These are phyloP conservation scores for Stemphylium vesicarium DNA, from an alignment of 2,329 filamentous ascomycete genomes.

Conservation along the genomic window DNA sequence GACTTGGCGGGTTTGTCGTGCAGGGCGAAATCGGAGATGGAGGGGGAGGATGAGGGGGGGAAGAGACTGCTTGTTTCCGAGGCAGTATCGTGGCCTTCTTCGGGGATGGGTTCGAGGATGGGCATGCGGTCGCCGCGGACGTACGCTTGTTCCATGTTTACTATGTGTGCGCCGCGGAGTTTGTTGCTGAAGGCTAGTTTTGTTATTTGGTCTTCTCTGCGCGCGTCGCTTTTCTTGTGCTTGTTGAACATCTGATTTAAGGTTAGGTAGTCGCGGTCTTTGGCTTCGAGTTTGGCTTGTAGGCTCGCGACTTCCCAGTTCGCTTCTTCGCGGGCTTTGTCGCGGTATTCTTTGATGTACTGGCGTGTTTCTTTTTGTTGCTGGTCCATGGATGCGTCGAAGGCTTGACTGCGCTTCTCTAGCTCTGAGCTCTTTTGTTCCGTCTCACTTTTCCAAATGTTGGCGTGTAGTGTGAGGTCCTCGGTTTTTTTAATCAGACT, in stretches of 20 bases:
- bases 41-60: background rate
- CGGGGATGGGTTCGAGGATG: background rate
- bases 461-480: background rate
- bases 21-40: too few species aligned
- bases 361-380: constrained; percentile 3
- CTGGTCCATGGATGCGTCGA: background rate
- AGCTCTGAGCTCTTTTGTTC: constrained; percentile 1
- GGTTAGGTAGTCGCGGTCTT: constrained; percentile 3
- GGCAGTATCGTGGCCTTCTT: background rate
- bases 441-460: constrained; percentile 6
- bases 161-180: background rate
- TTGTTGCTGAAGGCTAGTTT: background rate
- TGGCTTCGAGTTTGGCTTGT: constrained; percentile 5
- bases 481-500: background rate
- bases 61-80: background rate
- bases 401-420: background rate
- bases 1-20: background rate
- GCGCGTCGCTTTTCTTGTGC: constrained; percentile 2
- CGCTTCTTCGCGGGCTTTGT: constrained; percentile 7
- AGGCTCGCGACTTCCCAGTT: constrained; percentile 10
- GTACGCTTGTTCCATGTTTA: background rate
- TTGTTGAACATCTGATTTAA: background rate
- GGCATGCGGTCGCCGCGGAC: background rate
- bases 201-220: background rate
- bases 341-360: constrained; percentile 19